A percentile compares a stretch with the other conserved stretches of the same genome.
Evolutionary conservation across 176 grass and related monocot genomes (phyloP).

Genomic region (Dendrocalamus sinicus): DNA sequence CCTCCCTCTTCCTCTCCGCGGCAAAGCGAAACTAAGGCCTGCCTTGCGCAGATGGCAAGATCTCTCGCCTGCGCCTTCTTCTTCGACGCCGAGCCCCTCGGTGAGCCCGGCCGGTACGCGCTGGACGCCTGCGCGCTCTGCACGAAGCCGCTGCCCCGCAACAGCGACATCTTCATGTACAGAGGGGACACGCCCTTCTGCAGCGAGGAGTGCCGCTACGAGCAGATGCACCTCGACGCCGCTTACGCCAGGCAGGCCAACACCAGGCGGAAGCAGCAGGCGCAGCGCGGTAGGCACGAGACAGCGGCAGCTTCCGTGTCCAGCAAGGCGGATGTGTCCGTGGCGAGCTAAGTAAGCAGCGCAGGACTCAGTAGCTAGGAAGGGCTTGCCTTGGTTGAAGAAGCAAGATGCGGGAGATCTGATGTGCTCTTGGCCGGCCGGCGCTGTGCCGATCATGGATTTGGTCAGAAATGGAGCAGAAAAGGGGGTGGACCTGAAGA

Average conservation of each 20-base stretch:
- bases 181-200: conserved; percentile 74
- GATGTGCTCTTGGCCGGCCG: neutral
- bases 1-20: neutral
- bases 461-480: neutral
- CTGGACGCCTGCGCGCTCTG: conserved; percentile 64
- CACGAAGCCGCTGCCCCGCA: conserved; percentile 48
- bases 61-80: conserved; percentile 25
- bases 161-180: conserved; percentile 78
- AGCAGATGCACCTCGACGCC: conserved; percentile 59
- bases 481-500: neutral
- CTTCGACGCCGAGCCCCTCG: conserved; percentile 48
- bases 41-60: too few relatives aligned
- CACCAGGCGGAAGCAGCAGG: neutral
- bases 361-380: neutral
- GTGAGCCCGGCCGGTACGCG: conserved; percentile 9
- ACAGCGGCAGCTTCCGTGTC: neutral
- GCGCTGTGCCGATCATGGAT: neutral
- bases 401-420: neutral
- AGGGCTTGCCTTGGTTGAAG: neutral
- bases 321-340: conserved; percentile 34
- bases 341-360: neutral
- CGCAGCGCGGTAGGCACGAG: neutral
- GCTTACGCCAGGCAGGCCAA: neutral
- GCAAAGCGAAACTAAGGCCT: neutral
- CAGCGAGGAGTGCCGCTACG: conserved; percentile 64